These are phyloP conservation scores for Rubroboletus satanas DNA, from an alignment of 768 basidiomycete genomes.

Conservation along the genomic window DNA sequence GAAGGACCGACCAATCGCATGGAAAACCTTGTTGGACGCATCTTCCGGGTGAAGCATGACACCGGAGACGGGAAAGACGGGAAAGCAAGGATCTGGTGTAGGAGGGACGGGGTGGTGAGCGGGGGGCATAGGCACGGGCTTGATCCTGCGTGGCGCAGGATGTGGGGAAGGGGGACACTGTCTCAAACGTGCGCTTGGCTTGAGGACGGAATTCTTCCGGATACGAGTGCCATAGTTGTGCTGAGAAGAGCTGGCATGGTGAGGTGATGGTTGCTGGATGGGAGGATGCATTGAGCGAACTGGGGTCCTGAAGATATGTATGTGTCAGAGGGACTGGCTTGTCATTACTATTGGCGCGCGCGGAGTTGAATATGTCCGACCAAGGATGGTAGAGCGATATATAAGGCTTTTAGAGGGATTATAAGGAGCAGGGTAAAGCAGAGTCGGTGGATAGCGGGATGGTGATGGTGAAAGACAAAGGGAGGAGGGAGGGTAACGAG, in stretches of 20 bases:
- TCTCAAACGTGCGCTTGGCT: constrained; percentile 49
- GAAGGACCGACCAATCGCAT: constrained; percentile 68
- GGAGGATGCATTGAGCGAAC: constrained; percentile 12
- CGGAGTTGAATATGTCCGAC: constrained; percentile 19
- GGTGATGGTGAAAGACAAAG: constrained; percentile 31
- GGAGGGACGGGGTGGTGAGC: constrained; percentile 18
- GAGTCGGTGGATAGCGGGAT: constrained; percentile 17
- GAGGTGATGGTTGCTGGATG: constrained; percentile 12
- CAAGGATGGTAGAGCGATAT: constrained; percentile 26
- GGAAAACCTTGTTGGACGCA: constrained; percentile 65
- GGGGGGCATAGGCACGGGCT: constrained; percentile 26
- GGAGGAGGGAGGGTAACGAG: constrained; percentile 19
- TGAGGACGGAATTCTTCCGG: constrained; percentile 49
- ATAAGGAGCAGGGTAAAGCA: constrained; percentile 10
- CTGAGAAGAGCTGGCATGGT: constrained; percentile 7
- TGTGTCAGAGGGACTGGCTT: constrained; percentile 15
- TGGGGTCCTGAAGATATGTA: constrained; percentile 11
- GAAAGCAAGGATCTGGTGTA: constrained; percentile 21
- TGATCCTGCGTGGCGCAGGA: constrained; percentile 32
- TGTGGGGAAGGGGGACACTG: constrained; percentile 40
- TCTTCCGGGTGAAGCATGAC: constrained; percentile 74
- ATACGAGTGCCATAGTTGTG: constrained; percentile 54
- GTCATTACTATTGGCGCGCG: constrained; percentile 19
- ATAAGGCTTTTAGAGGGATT: constrained; percentile 13
- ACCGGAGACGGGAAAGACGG: constrained; percentile 56